Conservation (phyloP, 1,284 basidiomycete species). For the Irpex rosettiformis region DNA sequence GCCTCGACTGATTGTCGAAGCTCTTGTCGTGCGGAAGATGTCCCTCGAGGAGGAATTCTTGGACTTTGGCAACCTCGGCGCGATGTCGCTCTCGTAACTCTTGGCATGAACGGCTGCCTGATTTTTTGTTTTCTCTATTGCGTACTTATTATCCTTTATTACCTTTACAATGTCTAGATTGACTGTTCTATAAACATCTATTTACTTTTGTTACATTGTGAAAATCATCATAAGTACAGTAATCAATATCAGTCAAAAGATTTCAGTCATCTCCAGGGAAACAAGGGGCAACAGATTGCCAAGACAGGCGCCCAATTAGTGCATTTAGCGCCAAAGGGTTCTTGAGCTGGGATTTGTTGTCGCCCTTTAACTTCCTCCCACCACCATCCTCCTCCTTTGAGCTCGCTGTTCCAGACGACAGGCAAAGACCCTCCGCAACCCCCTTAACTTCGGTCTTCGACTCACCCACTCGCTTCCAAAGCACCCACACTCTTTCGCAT, state of each 20-base stretch:
- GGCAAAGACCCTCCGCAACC: background rate
- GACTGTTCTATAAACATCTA: too few relatives aligned
- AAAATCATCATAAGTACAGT: background rate
- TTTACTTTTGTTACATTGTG: background rate
- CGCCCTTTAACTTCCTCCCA: background rate
- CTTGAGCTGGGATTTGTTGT: background rate
- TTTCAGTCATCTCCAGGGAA: background rate
- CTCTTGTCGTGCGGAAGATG: constrained; percentile 70
- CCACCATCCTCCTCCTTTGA: background rate
- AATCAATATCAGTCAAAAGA: too few relatives aligned
- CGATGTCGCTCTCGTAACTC: constrained; percentile 41
- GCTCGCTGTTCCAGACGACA: background rate
- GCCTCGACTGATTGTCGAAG: constrained; percentile 71
- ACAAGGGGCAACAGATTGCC: background rate
- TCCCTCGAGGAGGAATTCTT: constrained; percentile 69
- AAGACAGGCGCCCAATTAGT: background rate
- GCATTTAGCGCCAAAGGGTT: background rate
- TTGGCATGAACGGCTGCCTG: background rate
- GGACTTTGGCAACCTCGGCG: constrained; percentile 50
- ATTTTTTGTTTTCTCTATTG: background rate
- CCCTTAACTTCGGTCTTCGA: background rate
- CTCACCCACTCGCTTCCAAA: constrained; percentile 5
- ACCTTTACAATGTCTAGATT: background rate
- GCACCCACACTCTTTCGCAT: constrained; percentile 25
- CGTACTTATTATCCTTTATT: background rate